These are phyloP conservation scores for Ogataea sp. DNA, from an alignment of 805 yeast genomes.

Conservation along the genomic window DNA sequence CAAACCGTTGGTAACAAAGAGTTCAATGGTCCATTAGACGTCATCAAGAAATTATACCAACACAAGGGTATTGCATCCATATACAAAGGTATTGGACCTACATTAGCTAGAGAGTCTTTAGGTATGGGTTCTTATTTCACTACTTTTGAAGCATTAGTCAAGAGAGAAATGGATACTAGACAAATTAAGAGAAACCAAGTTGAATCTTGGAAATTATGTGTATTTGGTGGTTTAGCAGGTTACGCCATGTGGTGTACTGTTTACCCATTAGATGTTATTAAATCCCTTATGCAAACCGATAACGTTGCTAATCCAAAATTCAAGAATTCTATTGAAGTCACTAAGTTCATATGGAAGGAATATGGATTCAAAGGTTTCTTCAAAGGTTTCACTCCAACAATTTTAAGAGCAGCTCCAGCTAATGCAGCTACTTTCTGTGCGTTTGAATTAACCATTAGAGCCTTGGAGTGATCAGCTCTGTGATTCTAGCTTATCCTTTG, in stretches of 20 bases:
- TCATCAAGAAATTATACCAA: constrained; percentile 48
- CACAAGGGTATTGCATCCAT: constrained; percentile 44
- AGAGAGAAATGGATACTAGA: constrained; percentile 45
- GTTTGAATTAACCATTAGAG: constrained; percentile 83
- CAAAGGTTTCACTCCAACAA: constrained; percentile 87
- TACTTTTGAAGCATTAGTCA: constrained; percentile 83
- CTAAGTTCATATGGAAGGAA: constrained; percentile 40
- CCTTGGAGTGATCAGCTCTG: no score
- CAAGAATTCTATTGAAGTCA: constrained; percentile 51
- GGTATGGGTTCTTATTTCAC: constrained; percentile 88
- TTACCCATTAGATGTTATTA: constrained; percentile 88
- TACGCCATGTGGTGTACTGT: constrained; percentile 77
- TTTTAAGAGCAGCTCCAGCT: constrained; percentile 95
- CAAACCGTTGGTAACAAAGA: constrained; percentile 48
- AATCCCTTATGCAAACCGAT: constrained; percentile 82
- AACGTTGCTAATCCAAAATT: constrained; percentile 51
- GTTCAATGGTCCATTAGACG: constrained; percentile 68
- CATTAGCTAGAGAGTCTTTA: constrained; percentile 74
- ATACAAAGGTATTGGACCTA: constrained; percentile 77
- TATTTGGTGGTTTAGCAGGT: constrained; percentile 88
- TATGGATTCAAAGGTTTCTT: constrained; percentile 74
- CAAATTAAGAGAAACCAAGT: constrained; percentile 56
- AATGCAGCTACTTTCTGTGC: constrained; percentile 96
- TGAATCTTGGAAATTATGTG: constrained; percentile 81
- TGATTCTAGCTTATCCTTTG: no score